Evolutionary conservation across 331 rosid species (phyloP).

Genomic region (Ulmus americana): DNA sequence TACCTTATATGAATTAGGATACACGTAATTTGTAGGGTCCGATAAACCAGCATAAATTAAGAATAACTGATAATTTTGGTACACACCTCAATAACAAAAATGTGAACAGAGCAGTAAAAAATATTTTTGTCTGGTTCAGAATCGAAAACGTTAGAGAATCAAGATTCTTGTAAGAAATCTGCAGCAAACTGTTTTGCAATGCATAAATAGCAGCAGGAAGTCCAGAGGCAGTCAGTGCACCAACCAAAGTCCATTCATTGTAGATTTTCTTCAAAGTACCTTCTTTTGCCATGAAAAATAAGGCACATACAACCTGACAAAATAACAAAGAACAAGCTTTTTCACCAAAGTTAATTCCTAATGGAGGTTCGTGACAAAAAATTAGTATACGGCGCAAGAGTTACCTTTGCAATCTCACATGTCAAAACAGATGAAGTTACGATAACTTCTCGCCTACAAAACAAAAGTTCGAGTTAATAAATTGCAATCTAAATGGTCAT

Average conservation of each 20-base stretch:
- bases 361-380: too few species aligned
- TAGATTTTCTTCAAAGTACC: slow-evolving; percentile 55
- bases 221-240: slow-evolving; percentile 91
- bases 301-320: slow-evolving; percentile 63
- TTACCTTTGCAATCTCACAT: slow-evolving; percentile 85
- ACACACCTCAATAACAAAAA: slow-evolving; percentile 70
- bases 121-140: slow-evolving; percentile 85
- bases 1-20: background rate
- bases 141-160: slow-evolving; percentile 96
- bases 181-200: slow-evolving; percentile 90
- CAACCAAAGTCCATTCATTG: slow-evolving; percentile 74
- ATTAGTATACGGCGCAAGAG: background rate
- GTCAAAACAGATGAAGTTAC: slow-evolving; percentile 84
- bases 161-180: slow-evolving; percentile 86
- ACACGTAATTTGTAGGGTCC: background rate
- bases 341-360: background rate
- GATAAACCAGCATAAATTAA: background rate
- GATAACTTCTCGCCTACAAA: slow-evolving; percentile 71
- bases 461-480: slow-evolving; percentile 18
- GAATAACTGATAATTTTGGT: slow-evolving; percentile 8
- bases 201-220: slow-evolving; percentile 95
- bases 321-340: background rate
- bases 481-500: slow-evolving; percentile 12
- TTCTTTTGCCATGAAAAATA: slow-evolving; percentile 71
- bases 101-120: slow-evolving; percentile 84